A percentile compares a stretch with the other conserved stretches of the same genome.
Evolutionary conservation across 495 filamentous ascomycete species (phyloP).

Genomic region (Aspergillus mulundensis): DNA sequence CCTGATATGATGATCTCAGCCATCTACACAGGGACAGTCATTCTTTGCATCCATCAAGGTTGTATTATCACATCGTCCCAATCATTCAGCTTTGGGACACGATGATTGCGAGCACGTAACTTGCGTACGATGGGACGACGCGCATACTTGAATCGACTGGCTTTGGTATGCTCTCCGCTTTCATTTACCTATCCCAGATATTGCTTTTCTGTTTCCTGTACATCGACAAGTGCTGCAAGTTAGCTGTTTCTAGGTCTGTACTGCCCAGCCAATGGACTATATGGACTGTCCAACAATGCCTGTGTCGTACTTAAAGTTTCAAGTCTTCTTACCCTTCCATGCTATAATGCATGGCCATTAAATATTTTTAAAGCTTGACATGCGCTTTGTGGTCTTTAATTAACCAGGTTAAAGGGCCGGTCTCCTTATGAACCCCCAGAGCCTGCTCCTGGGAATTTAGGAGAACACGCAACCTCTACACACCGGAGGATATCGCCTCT

Average conservation of each 20-base stretch:
- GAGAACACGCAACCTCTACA: conserved; percentile 19
- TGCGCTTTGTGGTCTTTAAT: conserved; percentile 7
- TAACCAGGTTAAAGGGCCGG: conserved; percentile 52
- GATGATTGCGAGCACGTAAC: neutral
- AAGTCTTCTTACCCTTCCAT: neutral
- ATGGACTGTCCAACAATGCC: neutral
- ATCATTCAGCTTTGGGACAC: neutral
- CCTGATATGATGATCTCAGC: no score
- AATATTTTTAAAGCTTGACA: neutral
- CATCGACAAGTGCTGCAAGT: neutral
- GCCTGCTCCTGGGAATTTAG: conserved; percentile 11
- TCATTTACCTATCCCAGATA: neutral
- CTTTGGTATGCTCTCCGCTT: conserved; percentile 43
- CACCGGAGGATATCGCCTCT: conserved; percentile 30
- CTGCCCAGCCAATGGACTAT: neutral
- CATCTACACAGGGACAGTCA: no score
- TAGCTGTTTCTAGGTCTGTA: neutral
- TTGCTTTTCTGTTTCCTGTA: neutral
- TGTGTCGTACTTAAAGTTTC: neutral
- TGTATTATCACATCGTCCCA: conserved; percentile 2
- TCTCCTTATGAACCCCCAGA: conserved; percentile 67
- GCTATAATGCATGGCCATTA: neutral
- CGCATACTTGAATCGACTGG: conserved; percentile 48
- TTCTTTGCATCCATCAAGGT: neutral
- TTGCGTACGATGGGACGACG: conserved; percentile 43